Base-by-base conservation (phyloP, 2,329 filamentous ascomycete genomes). In the Furcasterigmium furcatum region DNA sequence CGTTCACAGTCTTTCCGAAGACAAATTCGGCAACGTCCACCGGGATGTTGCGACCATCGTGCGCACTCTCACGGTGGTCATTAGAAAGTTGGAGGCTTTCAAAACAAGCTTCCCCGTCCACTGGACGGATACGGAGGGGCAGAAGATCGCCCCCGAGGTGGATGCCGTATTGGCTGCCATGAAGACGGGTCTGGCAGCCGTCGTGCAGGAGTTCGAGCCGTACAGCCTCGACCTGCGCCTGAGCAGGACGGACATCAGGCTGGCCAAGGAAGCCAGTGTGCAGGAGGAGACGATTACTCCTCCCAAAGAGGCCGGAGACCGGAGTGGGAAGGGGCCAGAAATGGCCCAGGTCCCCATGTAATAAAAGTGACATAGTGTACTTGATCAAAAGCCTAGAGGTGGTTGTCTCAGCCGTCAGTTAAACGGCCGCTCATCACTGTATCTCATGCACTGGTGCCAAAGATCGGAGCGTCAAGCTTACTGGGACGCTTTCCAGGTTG, bases 21-120 rank as follows among this genome's bases (percentile, higher is more conserved):
- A 97, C 61, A 77, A 78, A 39, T 94, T 84, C 59, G 92, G 92
- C 13, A 87, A 88, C 55, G 92, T 95, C n/a, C 86, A 95, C 53
- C 76, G 83, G 36, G 88, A 94, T 52, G 82, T 97, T 3, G 81
- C 87, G 1, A 69, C 68, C 41, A 84, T 95, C 46, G 80, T 96
- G 42, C 80, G 85, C 39, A 80, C 82, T 2, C 80, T 95, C 49
- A 91, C 88, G 1, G 55, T 63, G 1, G 82, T 87, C 1, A 83
- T 91, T 46, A 76, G 71, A 45, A 82, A 82, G 53, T 70, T 96
- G 4, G 85, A 95, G 57, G 67, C 61, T 2, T 90, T 95, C 59
- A 75, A 82, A 52, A 63, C 64, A 8, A 66, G 57, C 3, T 68
- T 86, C 36, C 74, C 80, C 2, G 65, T 81, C 4, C 88, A 94